Base-by-base conservation (phyloP, 75 land plant genomes). In the Selaginella moellendorffii region DNA sequence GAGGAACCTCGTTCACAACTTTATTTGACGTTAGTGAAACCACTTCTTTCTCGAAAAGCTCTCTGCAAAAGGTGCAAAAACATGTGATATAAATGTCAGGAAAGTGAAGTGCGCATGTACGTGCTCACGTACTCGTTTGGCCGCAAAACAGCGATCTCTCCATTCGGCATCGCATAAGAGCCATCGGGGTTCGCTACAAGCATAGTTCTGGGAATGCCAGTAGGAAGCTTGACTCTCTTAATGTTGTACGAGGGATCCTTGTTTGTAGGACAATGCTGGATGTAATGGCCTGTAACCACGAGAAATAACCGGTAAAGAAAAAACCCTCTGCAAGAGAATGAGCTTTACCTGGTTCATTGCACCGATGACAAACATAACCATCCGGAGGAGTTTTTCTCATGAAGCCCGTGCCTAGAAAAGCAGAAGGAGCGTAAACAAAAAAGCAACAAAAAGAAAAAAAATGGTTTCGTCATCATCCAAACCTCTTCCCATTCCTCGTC, bases 261-360 rank as follows among this genome's bases (percentile, higher is more conserved):
- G 69, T 95, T 95, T 63, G 99, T 95, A n/a, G 91, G 92, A 63
- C 97, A 95, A 63, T 95, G 97, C 65, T 95, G 99, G 63, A 95
- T 95, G 56, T 84, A 90, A 79, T 95, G 99, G 2, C 99, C 99
- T 95, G 56, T 2, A 36, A 22, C 18, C 22, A 30, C 30, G 18
- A 31, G 26, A 63, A 21, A 22, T 19, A 51, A 1, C n/a, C 23
- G n/a, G 9, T 27, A 31, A 10, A 22, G 19, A 46, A 46, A 46
- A 10, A 46, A 18, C 10, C 10, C 52, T 46, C 10, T 18, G 18
- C n/a, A 46, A 10, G 14, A 46, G 14, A 46, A 46, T 18, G 10
- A 10, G 52, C 52, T 18, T 46, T 71, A 86, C 96, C 96, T 54
- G 96, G 79, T 29, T 79, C 67, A 56, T 81, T 79, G 65, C 96